phyloP scores from a whole-genome alignment of 495 filamentous ascomycete species.

The Xylaria nigripes region DNA sequence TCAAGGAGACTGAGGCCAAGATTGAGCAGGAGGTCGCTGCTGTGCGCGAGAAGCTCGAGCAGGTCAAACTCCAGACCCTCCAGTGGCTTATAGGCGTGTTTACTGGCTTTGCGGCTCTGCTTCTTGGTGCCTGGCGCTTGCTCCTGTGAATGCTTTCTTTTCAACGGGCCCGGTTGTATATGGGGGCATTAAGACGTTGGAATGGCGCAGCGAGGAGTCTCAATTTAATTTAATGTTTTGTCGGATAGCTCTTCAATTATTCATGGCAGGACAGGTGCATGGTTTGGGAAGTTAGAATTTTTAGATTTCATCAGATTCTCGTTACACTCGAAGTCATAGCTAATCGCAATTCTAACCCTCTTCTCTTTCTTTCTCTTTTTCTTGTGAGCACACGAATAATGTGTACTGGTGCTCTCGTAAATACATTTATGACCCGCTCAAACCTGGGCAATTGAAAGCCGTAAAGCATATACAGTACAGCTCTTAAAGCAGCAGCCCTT shows the following conservation, averaged over 20 bases:
- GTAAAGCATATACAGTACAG: neutral
- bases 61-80: conserved; percentile 93
- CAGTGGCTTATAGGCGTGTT: conserved; percentile 99
- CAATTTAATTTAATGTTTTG: neutral
- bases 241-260: neutral
- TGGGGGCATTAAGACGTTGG: neutral
- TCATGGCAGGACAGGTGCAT: neutral
- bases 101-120: conserved; percentile 80
- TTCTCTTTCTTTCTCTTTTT: neutral
- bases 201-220: neutral
- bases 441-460: neutral
- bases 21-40: conserved; percentile 97
- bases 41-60: conserved; percentile 83
- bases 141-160: conserved; percentile 44
- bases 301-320: neutral
- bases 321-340: neutral
- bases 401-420: neutral
- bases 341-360: neutral
- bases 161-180: neutral
- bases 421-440: neutral
- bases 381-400: neutral
- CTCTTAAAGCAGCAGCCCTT: neutral
- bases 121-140: conserved; percentile 93
- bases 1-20: conserved; percentile 96
- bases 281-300: neutral